phyloP scores from a whole-genome alignment of 2,329 filamentous ascomycete species.

The Monilinia fructicola region DNA sequence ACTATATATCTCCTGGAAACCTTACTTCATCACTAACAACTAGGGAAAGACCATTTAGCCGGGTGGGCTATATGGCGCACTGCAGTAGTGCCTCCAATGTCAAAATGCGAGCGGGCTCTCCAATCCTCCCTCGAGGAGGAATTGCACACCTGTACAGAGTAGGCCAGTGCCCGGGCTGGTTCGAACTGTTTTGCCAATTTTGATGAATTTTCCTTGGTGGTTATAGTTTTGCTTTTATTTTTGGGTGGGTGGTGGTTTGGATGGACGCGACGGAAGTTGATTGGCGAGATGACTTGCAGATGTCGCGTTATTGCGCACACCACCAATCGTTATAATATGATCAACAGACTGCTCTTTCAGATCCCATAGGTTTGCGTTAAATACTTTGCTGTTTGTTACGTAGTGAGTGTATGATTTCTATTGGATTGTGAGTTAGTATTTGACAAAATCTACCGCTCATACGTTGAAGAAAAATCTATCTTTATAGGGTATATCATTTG shows the following conservation, averaged over 20 bases:
- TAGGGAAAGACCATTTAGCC: neutral
- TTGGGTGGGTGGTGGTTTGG: neutral
- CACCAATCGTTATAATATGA: neutral
- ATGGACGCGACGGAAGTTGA: neutral
- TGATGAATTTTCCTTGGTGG: neutral
- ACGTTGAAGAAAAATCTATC: too few species aligned
- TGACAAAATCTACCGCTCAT: too few species aligned
- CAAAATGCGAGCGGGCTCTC: constrained; percentile 1
- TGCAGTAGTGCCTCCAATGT: constrained; percentile 5
- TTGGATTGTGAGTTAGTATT: too few species aligned
- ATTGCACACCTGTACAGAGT: neutral
- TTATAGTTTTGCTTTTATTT: neutral
- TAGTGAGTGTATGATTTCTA: too few species aligned
- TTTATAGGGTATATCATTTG: too few species aligned
- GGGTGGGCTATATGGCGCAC: neutral
- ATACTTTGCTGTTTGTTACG: too few species aligned
- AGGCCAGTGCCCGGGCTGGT: neutral
- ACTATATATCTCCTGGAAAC: neutral
- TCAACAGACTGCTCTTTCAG: too few species aligned
- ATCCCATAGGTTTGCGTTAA: too few species aligned
- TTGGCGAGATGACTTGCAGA: neutral
- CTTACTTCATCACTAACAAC: neutral
- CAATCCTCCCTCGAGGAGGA: neutral
- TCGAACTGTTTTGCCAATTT: neutral
- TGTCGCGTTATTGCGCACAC: neutral